A percentile compares a stretch with the other conserved stretches of the same genome.
Evolutionary conservation across 495 filamentous ascomycete species (phyloP).

Genomic region (Parmelia sp.): DNA sequence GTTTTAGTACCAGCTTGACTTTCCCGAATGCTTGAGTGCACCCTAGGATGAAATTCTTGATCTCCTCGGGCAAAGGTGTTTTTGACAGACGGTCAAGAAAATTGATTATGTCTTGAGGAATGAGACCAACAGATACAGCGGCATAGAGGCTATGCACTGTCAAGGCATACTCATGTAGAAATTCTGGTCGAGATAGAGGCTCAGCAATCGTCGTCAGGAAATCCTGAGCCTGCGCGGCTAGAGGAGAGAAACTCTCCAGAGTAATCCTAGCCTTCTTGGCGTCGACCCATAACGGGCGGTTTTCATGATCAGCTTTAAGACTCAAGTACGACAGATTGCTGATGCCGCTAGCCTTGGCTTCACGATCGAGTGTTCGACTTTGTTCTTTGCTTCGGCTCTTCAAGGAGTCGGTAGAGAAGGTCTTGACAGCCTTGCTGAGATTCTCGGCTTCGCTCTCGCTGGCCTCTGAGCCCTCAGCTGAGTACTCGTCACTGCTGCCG

Average conservation of each 20-base stretch:
- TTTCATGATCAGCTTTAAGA: slow-evolving; percentile 81
- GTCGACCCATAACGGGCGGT: slow-evolving; percentile 89
- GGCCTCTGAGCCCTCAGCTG: slow-evolving; percentile 52
- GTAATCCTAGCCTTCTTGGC: slow-evolving; percentile 75
- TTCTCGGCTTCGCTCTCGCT: slow-evolving; percentile 47
- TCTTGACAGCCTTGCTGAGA: slow-evolving; percentile 55
- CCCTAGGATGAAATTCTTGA: slow-evolving; percentile 70
- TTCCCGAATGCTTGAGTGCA: slow-evolving; percentile 90
- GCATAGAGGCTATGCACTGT: slow-evolving; percentile 91
- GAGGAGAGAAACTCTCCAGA: slow-evolving; percentile 88
- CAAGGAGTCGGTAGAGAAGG: slow-evolving; percentile 55
- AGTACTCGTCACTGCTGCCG: slow-evolving; percentile 64
- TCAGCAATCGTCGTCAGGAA: slow-evolving; percentile 95
- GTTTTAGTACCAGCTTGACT: slow-evolving; percentile 88
- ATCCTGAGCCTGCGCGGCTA: slow-evolving; percentile 79
- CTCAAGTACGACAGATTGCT: slow-evolving; percentile 74
- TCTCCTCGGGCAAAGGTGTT: slow-evolving; percentile 70
- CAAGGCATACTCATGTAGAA: slow-evolving; percentile 87
- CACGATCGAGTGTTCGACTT: slow-evolving; percentile 39
- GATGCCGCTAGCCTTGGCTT: slow-evolving; percentile 48
- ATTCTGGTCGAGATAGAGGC: slow-evolving; percentile 77
- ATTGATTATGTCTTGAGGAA: slow-evolving; percentile 81
- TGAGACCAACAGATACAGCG: slow-evolving; percentile 84
- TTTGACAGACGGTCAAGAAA: slow-evolving; percentile 84
- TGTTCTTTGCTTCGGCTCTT: slow-evolving; percentile 37